These are phyloP conservation scores for Candida bentonensis DNA, from an alignment of 805 yeast species.

Conservation along the genomic window DNA sequence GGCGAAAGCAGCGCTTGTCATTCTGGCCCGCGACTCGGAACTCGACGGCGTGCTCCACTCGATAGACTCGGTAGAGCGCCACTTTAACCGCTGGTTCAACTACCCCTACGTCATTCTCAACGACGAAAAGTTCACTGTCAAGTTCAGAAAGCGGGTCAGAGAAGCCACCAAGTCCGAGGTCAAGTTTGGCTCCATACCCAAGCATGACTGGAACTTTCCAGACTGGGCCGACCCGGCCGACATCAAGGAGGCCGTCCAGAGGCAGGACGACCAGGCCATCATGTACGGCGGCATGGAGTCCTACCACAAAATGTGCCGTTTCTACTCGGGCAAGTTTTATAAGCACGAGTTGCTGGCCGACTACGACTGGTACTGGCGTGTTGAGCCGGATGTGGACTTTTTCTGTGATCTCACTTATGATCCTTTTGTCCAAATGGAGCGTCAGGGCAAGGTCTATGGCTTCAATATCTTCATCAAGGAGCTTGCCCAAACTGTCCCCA, in stretches of 20 bases:
- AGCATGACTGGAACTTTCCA: slow-evolving; percentile 60
- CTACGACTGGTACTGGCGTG: slow-evolving; percentile 90
- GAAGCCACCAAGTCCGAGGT: slow-evolving; percentile 45
- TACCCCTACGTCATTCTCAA: slow-evolving; percentile 89
- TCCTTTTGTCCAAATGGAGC: slow-evolving; percentile 73
- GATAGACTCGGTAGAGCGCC: slow-evolving; percentile 64
- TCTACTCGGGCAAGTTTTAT: slow-evolving; percentile 70
- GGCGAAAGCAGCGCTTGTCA: slow-evolving; percentile 75
- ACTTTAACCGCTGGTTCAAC: slow-evolving; percentile 84
- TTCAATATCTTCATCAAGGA: slow-evolving; percentile 73
- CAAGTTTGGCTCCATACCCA: slow-evolving; percentile 55
- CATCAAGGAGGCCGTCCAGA: slow-evolving; percentile 43
- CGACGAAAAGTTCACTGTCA: slow-evolving; percentile 56
- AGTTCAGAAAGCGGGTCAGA: slow-evolving; percentile 42
- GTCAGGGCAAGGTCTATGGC: slow-evolving; percentile 60
- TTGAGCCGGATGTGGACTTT: slow-evolving; percentile 85
- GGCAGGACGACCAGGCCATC: slow-evolving; percentile 72
- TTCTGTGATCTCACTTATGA: slow-evolving; percentile 87
- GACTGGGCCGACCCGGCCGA: slow-evolving; percentile 27
- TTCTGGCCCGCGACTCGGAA: slow-evolving; percentile 72
- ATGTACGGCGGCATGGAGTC: slow-evolving; percentile 72
- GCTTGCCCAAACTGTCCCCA: slow-evolving; percentile 68
- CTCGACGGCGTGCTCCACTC: slow-evolving; percentile 61
- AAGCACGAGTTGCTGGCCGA: slow-evolving; percentile 59
- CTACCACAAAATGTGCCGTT: slow-evolving; percentile 94